Evolutionary conservation across 2,329 filamentous ascomycete genomes (phyloP), one percentile per base, ranked within the genome.

Genomic region (Beauveria pseudobassiana): DNA sequence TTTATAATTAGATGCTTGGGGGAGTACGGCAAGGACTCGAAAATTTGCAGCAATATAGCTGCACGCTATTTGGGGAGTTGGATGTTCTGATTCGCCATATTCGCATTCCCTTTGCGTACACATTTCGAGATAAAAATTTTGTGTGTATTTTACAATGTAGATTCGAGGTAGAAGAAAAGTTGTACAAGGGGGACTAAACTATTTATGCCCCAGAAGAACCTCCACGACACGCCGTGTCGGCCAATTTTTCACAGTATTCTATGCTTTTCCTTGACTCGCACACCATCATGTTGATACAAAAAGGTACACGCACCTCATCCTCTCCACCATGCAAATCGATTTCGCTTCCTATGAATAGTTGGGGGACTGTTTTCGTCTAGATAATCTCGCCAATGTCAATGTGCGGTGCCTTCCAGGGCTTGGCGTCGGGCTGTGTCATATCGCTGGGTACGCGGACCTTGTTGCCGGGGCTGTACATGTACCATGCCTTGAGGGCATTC

Each of bases 401-500:
- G 68, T 90, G 79, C 59, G 82, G 83, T 2, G 87, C 84, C 74
- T 82, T 83, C 87, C 87, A 91, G 5, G 82, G 79, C 69, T 77
- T 77, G 49, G 85, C 84, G 52, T 79, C 81, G 65, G 84, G 79
- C 59, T 81, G 78, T 67, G 89, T 80, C 78, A 84, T 88, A 65
- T 90, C 86, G 71, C 88, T 90, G 26, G 88, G 88, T 64, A 91
- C 79, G 62, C 82, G 81, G 55, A 86, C 82, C 65, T 84, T 77
- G 67, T 80, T 77, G 61, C 82, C 80, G 30, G 95, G 93, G 73
- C 87, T 93, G 79, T 99, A 99, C 59, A 99, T 80, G 75, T 99
- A 99, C 95, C 95, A 99, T 6, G 88, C 82, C 81, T 96, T 96
- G 71, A 99, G 80, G 20, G 92, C 87, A 65, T 89, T 87, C 70